Percentiles rank a stretch among this genome's conserved stretches.
Evolutionary conservation across 2,329 filamentous ascomycete genomes (phyloP).

Genomic region (Rhinocladiella similis): DNA sequence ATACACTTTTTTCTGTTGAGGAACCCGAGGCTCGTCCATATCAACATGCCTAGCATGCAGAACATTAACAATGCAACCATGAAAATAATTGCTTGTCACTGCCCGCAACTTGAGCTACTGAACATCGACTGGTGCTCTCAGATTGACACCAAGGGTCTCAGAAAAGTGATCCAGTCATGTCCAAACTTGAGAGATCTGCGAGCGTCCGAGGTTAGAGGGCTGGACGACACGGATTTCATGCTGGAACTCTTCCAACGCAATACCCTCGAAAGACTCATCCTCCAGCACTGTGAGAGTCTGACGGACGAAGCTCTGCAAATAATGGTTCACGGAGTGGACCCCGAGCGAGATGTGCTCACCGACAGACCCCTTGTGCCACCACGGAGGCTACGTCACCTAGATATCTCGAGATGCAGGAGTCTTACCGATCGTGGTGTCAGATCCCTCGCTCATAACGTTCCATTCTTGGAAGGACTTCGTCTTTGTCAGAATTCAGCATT

Average conservation of each 20-base stretch:
- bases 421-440: slow-evolving; percentile 74
- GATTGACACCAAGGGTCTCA: slow-evolving; percentile 75
- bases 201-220: slow-evolving; percentile 77
- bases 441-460: slow-evolving; percentile 71
- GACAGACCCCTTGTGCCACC: slow-evolving; percentile 73
- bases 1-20: slow-evolving; percentile 77
- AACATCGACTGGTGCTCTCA: slow-evolving; percentile 94
- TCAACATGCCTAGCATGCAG: slow-evolving; percentile 81
- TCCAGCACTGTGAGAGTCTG: slow-evolving; percentile 77
- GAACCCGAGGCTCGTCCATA: slow-evolving; percentile 75
- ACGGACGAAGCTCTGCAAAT: slow-evolving; percentile 71
- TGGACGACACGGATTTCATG: slow-evolving; percentile 72
- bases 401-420: slow-evolving; percentile 74
- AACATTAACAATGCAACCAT: slow-evolving; percentile 81
- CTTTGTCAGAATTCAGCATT: slow-evolving; percentile 75
- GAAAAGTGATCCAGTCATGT: slow-evolving; percentile 71
- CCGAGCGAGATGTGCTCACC: slow-evolving; percentile 78
- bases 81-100: slow-evolving; percentile 80
- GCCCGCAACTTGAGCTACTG: slow-evolving; percentile 76
- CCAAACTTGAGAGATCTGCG: slow-evolving; percentile 73
- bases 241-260: slow-evolving; percentile 76
- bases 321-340: slow-evolving; percentile 73
- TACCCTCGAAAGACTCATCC: slow-evolving; percentile 74
- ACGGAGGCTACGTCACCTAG: slow-evolving; percentile 77
- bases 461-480: slow-evolving; percentile 78